Conservation (phyloP, 2,329 filamentous ascomycete species). For the Venturia carpophila region DNA sequence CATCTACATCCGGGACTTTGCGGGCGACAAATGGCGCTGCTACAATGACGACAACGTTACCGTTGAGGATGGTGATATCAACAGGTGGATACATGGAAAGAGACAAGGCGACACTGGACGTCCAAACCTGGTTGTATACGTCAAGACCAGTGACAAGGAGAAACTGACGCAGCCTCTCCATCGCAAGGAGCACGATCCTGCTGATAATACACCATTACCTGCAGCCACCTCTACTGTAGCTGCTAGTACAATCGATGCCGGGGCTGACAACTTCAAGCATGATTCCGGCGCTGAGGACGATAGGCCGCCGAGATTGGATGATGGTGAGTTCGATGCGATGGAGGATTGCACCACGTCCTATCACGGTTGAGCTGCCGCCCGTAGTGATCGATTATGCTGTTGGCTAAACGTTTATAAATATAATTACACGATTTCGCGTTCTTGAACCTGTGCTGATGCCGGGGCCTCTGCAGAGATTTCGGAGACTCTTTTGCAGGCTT, state of each 20-base stretch:
- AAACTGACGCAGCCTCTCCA: conserved; percentile 50
- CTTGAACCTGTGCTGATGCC: neutral
- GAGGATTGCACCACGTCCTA: neutral
- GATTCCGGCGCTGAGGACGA: neutral
- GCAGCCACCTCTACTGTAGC: neutral
- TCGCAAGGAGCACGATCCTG: neutral
- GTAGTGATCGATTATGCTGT: no score
- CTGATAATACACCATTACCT: neutral
- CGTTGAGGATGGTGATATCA: conserved; percentile 51
- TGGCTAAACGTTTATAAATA: neutral
- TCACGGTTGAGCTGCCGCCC: neutral
- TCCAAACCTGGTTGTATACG: conserved; percentile 76
- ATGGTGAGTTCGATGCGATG: conserved; percentile 3
- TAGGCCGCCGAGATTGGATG: neutral
- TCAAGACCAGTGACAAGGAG: conserved; percentile 58
- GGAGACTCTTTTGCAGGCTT: no score
- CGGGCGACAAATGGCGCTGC: conserved; percentile 72
- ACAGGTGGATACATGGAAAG: conserved; percentile 27
- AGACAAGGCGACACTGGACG: conserved; percentile 52
- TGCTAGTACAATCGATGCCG: neutral
- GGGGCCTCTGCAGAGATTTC: neutral
- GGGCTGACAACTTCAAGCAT: no score
- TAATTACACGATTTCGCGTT: neutral
- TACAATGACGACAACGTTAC: conserved; percentile 87
- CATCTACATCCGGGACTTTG: conserved; percentile 92